Base-by-base conservation (phyloP, 805 yeast genomes). In the Hyphopichia homilentoma region DNA sequence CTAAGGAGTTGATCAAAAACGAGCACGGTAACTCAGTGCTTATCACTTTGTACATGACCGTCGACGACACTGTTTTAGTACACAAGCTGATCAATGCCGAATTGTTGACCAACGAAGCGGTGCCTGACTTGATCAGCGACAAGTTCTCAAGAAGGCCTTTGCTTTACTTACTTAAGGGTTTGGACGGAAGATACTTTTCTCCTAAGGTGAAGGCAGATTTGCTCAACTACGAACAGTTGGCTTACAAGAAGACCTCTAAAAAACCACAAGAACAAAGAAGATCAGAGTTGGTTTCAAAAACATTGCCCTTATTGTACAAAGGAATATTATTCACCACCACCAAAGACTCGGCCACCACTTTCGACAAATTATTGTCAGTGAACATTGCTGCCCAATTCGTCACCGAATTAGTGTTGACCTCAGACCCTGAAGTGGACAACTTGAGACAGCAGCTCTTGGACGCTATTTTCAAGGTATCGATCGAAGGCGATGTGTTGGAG, bases 71-170 rank as follows among this genome's bases (percentile, higher is more conserved):
- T 2, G 93, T 84, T 33, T 68, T 86, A 48, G 73, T 86, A 27
- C 70, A 70, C 55, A 88, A 86, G 58, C 73, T 94, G 0, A 84
- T 90, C 52, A 59, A 68, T 19, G 63, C 69, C 27, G 90, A 81
- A 41, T 66, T 74, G 37, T 55, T 61, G 40, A 55, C 67, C 14
- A 65, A 73, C 18, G 76, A 70, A 20, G 48, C 55, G 11, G 62
- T 83, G 49, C 67, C 70, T 17, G 77, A 74, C 21, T 61, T 86
- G 16, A 64, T 84, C 17, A 63, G 68, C 32, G 81, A 83, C 44
- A 87, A 88, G 56, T 84, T 72, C 49, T 87, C 89, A 21, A 76
- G 98, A 65, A 78, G 96, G 59, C 96, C 97, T 26, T 78, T 88
- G 52, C 62, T 90, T 35, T 89, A 86, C 57, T 65, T 90, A 36